Base-by-base conservation (phyloP, 2,329 filamentous ascomycete species). In the Penicillium decumbens region DNA sequence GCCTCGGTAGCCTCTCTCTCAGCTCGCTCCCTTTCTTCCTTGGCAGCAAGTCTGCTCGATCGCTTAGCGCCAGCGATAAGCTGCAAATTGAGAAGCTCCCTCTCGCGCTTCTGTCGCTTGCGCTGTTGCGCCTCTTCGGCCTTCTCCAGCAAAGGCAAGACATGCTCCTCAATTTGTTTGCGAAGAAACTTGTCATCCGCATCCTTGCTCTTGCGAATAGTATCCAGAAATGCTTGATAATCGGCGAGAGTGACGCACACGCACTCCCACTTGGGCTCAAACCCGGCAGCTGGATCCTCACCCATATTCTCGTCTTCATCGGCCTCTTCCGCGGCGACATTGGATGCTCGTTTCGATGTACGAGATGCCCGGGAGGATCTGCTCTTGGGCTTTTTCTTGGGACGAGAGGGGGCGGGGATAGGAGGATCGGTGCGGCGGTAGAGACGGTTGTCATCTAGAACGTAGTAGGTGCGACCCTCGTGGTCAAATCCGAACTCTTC, bases 11-110 rank as follows among this genome's bases (percentile, higher is more conserved):
- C 79, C 58, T 87, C 80, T 51, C 89, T 84, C 41, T 92, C 84
- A 53, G 86, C 77, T 59, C 82, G 85, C 63, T 90, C 87, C 56
- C 83, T 85, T 65, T 96, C 90, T 29, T 83, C 75, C 65, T 89
- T 95, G 56, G 81, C 80, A 15, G 92, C 91, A 58, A 98, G 82
- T 55, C 93, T 83, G 62, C 89, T 95, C 0, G 93, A 98, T 55
- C 93, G 80, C 73, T 98, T 98, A 3, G 93, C 92, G 49, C 86
- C 88, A n/a, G 89, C 89, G 72, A 97, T 80, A 66, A 93, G 92
- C 60, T 92, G 85, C 57, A 95, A 71, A 58, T 84, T 89, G 45
- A 89, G 76, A 20, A 95, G 71, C 62, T 97, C 92, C 54, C 85
- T 88, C 65, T 95, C 82, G 60, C 86, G 86, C 76, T 75, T 89